Conservation (phyloP, 192 early-diverging fungal species). For the Umbelopsis isabellina region DNA sequence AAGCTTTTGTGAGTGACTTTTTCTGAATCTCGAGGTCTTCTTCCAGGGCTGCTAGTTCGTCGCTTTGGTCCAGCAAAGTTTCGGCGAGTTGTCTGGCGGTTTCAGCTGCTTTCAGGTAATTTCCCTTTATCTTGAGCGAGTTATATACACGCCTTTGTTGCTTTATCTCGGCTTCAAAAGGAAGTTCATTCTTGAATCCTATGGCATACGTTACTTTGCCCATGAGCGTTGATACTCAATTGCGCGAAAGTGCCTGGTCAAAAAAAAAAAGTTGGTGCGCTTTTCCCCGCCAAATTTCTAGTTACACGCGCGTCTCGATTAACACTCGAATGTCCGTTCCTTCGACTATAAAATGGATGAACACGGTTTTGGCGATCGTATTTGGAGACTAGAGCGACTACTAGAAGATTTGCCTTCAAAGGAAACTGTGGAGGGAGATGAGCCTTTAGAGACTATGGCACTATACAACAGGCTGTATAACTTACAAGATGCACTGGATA, state of each 20-base stretch:
- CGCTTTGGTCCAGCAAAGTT: constrained; percentile 2
- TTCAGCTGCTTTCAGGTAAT: background rate
- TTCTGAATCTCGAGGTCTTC: background rate
- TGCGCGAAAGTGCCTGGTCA: background rate
- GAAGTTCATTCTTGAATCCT: constrained; percentile 19
- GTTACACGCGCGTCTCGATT: no score
- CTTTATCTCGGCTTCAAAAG: constrained; percentile 27
- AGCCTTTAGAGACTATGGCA: background rate
- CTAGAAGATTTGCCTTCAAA: constrained; percentile 1
- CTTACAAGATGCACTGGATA: constrained; percentile 35
- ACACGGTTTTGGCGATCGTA: constrained; percentile 36
- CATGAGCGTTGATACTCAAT: constrained; percentile 18
- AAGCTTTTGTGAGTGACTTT: background rate
- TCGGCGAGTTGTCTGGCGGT: constrained; percentile 24
- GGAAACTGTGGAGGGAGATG: background rate
- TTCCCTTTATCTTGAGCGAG: background rate
- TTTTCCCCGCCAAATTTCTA: background rate
- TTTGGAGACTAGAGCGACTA: constrained; percentile 36
- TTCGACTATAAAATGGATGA: constrained; percentile 30
- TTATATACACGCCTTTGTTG: constrained; percentile 8
- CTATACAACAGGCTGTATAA: constrained; percentile 26
- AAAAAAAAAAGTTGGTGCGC: background rate
- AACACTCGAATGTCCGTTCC: background rate
- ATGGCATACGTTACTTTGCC: constrained; percentile 36
- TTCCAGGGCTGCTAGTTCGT: constrained; percentile 10